Evolutionary conservation across 1,139 yeast species (phyloP).

Genomic region (Candida sanyaensis): DNA sequence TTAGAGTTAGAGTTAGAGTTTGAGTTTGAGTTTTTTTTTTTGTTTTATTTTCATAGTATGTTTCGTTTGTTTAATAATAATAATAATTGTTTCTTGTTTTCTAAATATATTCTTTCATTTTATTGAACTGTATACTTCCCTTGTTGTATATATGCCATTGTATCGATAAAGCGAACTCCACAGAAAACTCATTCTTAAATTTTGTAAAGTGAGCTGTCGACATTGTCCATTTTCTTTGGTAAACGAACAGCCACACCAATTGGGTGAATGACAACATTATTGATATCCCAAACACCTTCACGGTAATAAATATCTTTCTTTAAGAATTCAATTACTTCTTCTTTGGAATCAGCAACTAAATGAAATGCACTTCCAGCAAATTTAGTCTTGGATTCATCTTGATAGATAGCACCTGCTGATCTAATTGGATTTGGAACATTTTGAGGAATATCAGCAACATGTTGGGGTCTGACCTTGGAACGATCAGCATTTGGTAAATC

Average conservation of each 20-base stretch:
- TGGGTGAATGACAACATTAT: constrained; percentile 62
- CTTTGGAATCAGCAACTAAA: constrained; percentile 60
- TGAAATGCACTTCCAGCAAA: constrained; percentile 75
- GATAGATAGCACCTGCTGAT: constrained; percentile 66
- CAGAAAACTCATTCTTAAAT: constrained; percentile 9
- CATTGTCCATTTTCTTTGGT: constrained; percentile 29
- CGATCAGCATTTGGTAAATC: constrained; percentile 71
- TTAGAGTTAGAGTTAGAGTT: too few species aligned
- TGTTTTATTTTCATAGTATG: too few species aligned
- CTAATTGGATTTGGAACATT: constrained; percentile 56
- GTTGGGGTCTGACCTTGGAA: constrained; percentile 54
- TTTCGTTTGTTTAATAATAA: too few species aligned
- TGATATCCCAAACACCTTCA: constrained; percentile 77
- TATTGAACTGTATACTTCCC: too few species aligned
- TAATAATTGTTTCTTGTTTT: background rate
- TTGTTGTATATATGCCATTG: too few species aligned
- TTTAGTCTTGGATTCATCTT: constrained; percentile 48
- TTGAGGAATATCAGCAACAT: constrained; percentile 56
- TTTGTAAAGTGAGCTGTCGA: constrained; percentile 21
- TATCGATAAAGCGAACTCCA: too few species aligned
- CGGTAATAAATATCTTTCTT: constrained; percentile 63
- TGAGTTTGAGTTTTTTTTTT: too few species aligned
- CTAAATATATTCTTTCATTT: background rate
- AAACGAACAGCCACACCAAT: constrained; percentile 38
- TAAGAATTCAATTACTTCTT: constrained; percentile 64